phyloP scores from a whole-genome alignment of 257 asterid genomes.

The Jacaranda copaia region DNA sequence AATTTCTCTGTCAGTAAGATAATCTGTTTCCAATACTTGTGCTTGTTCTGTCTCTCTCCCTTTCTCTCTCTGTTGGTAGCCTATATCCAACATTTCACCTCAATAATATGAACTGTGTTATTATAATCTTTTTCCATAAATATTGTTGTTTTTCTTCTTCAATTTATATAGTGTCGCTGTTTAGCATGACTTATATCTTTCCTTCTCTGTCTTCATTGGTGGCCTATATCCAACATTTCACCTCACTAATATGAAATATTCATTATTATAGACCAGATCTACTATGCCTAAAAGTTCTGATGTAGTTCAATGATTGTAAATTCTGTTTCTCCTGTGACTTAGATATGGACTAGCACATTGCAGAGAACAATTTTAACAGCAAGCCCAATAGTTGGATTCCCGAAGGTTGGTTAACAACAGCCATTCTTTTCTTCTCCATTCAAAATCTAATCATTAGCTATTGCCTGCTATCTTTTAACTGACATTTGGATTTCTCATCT shows the following conservation, averaged over 20 bases:
- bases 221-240: not conserved
- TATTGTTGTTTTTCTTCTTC: no score
- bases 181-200: no score
- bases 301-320: slow-evolving; percentile 29
- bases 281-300: slow-evolving; percentile 21
- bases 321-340: slow-evolving; percentile 44
- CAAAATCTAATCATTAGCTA: slow-evolving; percentile 22
- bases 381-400: slow-evolving; percentile 85
- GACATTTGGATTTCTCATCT: slow-evolving; percentile 26
- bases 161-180: no score
- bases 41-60: no score
- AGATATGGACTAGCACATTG: slow-evolving; percentile 99
- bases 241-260: slow-evolving; percentile 3
- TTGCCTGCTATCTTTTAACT: slow-evolving; percentile 30
- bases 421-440: slow-evolving; percentile 20
- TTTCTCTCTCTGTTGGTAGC: not conserved
- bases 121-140: no score
- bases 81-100: not conserved
- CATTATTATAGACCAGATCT: slow-evolving; percentile 14
- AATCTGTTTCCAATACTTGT: not conserved
- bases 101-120: not conserved
- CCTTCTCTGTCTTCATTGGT: not conserved
- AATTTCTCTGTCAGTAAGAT: slow-evolving; percentile 1
- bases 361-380: slow-evolving; percentile 96
- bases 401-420: slow-evolving; percentile 66